Conservation (phyloP, 169 alveolate genomes). For the Plasmodium coatneyi region DNA sequence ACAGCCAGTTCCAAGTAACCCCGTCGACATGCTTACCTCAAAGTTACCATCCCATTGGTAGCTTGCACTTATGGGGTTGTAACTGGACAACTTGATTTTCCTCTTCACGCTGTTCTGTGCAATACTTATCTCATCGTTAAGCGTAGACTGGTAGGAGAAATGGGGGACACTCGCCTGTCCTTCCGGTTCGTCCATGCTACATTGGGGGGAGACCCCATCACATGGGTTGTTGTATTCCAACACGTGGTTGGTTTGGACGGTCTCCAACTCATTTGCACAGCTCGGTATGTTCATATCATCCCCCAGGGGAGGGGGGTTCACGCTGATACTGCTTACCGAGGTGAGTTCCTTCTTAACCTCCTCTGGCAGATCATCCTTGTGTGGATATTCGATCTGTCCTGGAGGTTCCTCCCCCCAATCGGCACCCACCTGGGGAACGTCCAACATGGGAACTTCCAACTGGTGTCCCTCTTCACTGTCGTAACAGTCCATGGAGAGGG, state of each 20-base stretch:
- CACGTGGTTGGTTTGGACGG: neutral
- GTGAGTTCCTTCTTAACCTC: neutral
- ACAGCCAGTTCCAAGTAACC: neutral
- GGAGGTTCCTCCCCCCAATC: neutral
- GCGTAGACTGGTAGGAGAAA: neutral
- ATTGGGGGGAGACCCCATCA: neutral
- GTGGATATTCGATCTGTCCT: neutral
- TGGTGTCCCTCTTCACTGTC: neutral
- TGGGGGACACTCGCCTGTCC: neutral
- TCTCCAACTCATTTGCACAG: neutral
- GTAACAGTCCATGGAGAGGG: neutral
- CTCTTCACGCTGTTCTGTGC: neutral
- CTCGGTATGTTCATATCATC: neutral
- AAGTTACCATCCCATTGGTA: conserved; percentile 11
- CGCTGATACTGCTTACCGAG: neutral
- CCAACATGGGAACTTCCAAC: neutral
- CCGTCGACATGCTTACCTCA: neutral
- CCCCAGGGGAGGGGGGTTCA: neutral
- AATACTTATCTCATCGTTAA: conserved; percentile 43
- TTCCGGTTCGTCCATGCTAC: neutral
- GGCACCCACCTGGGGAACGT: neutral
- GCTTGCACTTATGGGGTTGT: conserved; percentile 25
- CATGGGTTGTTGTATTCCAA: neutral
- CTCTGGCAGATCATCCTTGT: neutral
- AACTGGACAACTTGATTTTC: conserved; percentile 6